Base-by-base conservation (phyloP, 192 early-diverging fungal genomes). In the Podila clonocystis region DNA sequence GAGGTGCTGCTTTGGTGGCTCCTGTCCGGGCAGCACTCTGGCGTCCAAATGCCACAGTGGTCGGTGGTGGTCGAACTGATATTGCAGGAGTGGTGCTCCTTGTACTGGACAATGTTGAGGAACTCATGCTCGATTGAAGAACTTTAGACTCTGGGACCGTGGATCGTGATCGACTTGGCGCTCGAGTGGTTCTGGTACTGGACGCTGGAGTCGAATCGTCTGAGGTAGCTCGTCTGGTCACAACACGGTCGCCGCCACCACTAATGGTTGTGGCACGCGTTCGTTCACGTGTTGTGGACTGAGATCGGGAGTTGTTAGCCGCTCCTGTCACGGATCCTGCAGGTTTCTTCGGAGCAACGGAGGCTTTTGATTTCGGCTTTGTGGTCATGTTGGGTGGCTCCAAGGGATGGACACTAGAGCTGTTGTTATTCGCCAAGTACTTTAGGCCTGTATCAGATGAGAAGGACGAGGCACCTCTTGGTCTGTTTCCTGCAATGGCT, bases 351-450 rank as follows among this genome's bases (percentile, higher is more conserved):
- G 52, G 24, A 55, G 52, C 3, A 9, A 20, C 3, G 5, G 34
- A 4, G 15, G 26, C 34, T 36, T 48, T 70, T 15, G 68, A 8
- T 50, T 70, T 70, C 36, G 59, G 50, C 62, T 63, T 63, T 62
- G 61, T 20, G 30, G 48, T 70, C 5, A 49, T 58, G 13, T 50
- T 62, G 17, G 68, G 62, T 2, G 52, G 24, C 52, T 55, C 52
- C 22, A 26, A 55, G n/a, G 52, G n/a, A 26, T 24, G 52, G 3
- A 45, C 41, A 45, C 41, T 45, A 12, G 13, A 45, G 41, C 17
- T 52, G 50, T n/a, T n/a, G n/a, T 19, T 20, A 19, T 50, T 52
- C 19, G 50, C 50, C 50, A 3, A 22, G 22, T 0, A 17, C 52
- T 55, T 24, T 24, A 55, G 52, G 1, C 52, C n/a, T 1, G 52